Conservation (phyloP, 2,329 filamentous ascomycete genomes). For the Byssoonygena ceratinophila region DNA sequence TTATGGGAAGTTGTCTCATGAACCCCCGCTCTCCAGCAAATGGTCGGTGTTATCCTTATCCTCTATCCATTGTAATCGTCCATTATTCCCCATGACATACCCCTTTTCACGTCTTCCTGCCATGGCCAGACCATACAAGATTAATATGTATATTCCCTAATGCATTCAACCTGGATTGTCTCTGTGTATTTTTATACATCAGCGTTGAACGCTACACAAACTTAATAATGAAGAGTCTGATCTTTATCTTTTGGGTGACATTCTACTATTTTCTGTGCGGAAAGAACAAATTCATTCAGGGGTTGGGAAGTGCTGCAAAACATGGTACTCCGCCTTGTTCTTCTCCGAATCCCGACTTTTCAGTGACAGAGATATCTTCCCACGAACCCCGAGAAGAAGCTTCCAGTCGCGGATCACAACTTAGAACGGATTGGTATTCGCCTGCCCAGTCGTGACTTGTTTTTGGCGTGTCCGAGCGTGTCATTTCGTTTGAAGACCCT, state of each 20-base stretch:
- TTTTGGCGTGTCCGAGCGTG: slow-evolving; percentile 3
- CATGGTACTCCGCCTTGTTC: background rate
- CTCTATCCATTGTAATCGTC: background rate
- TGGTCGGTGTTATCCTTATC: too few relatives aligned
- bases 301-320: too few relatives aligned
- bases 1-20: background rate
- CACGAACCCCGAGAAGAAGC: background rate
- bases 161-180: background rate
- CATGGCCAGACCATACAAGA: background rate
- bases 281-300: too few relatives aligned
- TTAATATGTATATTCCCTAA: slow-evolving; percentile 10
- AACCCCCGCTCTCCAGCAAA: background rate
- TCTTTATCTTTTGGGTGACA: too few relatives aligned
- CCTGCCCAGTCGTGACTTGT: slow-evolving; percentile 8
- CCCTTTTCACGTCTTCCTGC: background rate
- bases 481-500: background rate
- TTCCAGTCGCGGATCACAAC: background rate
- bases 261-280: too few relatives aligned
- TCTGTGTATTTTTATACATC: slow-evolving; percentile 10
- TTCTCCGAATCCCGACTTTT: background rate
- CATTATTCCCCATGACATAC: background rate
- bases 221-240: background rate
- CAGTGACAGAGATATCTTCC: background rate
- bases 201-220: slow-evolving; percentile 12
- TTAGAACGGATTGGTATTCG: slow-evolving; percentile 6